A percentile compares a stretch with the other conserved stretches of the same genome.
phyloP scores from a whole-genome alignment of 768 basidiomycete genomes.

The Leccinum aurantiacum region DNA sequence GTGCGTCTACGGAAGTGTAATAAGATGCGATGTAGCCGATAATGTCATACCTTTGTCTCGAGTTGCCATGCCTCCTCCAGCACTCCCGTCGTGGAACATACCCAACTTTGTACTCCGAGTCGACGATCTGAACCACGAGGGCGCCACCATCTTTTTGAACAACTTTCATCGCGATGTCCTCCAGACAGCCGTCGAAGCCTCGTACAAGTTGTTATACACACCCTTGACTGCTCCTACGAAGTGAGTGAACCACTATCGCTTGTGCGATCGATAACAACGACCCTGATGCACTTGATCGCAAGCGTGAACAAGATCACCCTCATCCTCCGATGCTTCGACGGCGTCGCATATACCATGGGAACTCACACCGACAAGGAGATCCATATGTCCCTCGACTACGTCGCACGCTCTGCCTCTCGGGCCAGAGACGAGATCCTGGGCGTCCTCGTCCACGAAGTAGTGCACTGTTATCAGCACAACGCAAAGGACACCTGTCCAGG shows the following conservation, averaged over 20 bases:
- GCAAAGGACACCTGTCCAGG: slow-evolving; percentile 59
- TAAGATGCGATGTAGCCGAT: slow-evolving; percentile 6
- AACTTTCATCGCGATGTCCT: slow-evolving; percentile 44
- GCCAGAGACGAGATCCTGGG: slow-evolving; percentile 65
- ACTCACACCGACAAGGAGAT: slow-evolving; percentile 65
- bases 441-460: slow-evolving; percentile 73
- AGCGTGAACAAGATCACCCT: slow-evolving; percentile 58
- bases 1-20: slow-evolving; percentile 2
- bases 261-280: not conserved
- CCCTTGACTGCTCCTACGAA: slow-evolving; percentile 45
- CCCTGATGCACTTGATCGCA: slow-evolving; percentile 9
- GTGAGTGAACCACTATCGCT: slow-evolving; percentile 34
- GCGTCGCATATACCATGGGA: slow-evolving; percentile 69
- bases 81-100: slow-evolving; percentile 46
- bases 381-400: slow-evolving; percentile 67
- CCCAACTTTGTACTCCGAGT: slow-evolving; percentile 56
- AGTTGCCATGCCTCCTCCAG: slow-evolving; percentile 26
- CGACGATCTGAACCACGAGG: slow-evolving; percentile 60
- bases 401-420: slow-evolving; percentile 42
- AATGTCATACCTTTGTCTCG: not conserved
- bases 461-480: slow-evolving; percentile 77
- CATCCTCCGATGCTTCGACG: slow-evolving; percentile 63
- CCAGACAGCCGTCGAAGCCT: slow-evolving; percentile 39
- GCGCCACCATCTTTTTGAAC: slow-evolving; percentile 54
- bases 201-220: slow-evolving; percentile 44